Evolutionary conservation across 2,329 filamentous ascomycete species (phyloP).

Genomic region (Escovopsis sp.): DNA sequence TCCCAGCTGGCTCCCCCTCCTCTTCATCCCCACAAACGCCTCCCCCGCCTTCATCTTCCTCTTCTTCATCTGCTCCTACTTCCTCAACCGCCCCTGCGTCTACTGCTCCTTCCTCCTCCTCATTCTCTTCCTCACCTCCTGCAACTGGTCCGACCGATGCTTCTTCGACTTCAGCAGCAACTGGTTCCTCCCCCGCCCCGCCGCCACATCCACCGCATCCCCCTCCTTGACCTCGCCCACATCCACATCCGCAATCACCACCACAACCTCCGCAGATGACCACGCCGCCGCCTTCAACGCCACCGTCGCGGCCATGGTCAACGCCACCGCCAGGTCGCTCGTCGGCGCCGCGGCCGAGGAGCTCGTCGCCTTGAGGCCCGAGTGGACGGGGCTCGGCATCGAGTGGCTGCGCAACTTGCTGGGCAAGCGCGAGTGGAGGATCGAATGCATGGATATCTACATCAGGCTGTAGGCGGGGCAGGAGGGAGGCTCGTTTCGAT

Average conservation of each 20-base stretch:
- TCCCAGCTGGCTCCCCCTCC: constrained; percentile 64
- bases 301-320: constrained; percentile 40
- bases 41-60: constrained; percentile 74
- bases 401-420: constrained; percentile 77
- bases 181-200: constrained; percentile 73
- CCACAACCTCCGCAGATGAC: constrained; percentile 7
- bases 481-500: neutral
- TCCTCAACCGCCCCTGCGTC: constrained; percentile 89
- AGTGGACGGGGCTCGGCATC: constrained; percentile 63
- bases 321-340: constrained; percentile 54
- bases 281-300: constrained; percentile 26
- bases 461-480: constrained; percentile 44
- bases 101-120: constrained; percentile 95
- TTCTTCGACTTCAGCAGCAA: constrained; percentile 87
- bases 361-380: constrained; percentile 35
- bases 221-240: too few species aligned
- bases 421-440: constrained; percentile 72
- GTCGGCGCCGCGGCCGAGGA: constrained; percentile 53
- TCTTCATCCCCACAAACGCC: constrained; percentile 77
- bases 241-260: too few species aligned
- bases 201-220: neutral
- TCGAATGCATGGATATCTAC: constrained; percentile 82
- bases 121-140: constrained; percentile 84
- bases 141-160: constrained; percentile 76
- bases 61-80: constrained; percentile 86